Percentiles rank a stretch among this genome's conserved stretches.
phyloP scores from a whole-genome alignment of 129 eudicot genomes.

The Ambrosia trifida region DNA sequence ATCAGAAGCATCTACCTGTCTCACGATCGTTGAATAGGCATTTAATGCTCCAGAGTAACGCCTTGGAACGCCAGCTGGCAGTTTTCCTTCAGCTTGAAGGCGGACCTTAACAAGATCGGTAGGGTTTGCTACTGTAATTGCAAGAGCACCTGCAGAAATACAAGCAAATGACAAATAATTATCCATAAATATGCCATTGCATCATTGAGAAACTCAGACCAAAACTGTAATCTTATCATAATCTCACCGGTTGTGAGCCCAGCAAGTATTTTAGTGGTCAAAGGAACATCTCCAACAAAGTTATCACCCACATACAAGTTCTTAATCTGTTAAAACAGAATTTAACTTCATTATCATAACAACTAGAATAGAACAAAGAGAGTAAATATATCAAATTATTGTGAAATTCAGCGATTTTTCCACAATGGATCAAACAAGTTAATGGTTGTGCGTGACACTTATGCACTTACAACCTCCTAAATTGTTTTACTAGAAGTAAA shows the following conservation, averaged over 20 bases:
- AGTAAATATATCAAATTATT: not conserved
- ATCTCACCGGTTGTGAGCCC: constrained; percentile 81
- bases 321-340: constrained; percentile 51
- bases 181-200: constrained; percentile 19
- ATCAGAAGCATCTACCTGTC: constrained; percentile 49
- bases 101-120: constrained; percentile 89
- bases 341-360: not conserved
- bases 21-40: constrained; percentile 76
- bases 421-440: not conserved
- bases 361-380: not conserved
- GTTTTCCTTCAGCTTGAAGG: constrained; percentile 82
- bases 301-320: constrained; percentile 71
- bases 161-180: constrained; percentile 17
- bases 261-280: constrained; percentile 79
- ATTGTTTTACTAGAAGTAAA: not conserved
- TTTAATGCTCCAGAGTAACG: constrained; percentile 80
- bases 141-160: constrained; percentile 59
- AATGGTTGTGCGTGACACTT: not conserved
- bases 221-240: not conserved
- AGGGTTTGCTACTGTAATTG: constrained; percentile 71
- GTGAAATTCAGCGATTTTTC: not conserved
- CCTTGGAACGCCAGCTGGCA: constrained; percentile 79
- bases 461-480: not conserved
- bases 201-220: not conserved
- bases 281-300: constrained; percentile 81